These are phyloP conservation scores for Eucalyptus polybractea DNA, from an alignment of 345 rosid genomes.

Conservation along the genomic window DNA sequence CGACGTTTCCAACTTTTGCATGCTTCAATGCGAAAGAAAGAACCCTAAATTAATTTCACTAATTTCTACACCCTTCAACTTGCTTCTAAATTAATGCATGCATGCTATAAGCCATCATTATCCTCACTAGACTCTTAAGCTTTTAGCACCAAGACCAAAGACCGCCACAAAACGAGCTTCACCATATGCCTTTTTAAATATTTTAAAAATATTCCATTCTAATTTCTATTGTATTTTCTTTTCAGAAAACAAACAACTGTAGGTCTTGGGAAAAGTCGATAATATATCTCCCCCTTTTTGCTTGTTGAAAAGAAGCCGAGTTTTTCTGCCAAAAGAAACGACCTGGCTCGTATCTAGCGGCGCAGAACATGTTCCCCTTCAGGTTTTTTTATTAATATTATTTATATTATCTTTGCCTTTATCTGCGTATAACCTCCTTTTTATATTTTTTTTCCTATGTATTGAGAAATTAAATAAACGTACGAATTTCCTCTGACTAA, in stretches of 20 bases:
- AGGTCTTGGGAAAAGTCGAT: not conserved
- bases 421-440: not conserved
- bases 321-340: not conserved
- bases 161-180: not conserved
- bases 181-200: not conserved
- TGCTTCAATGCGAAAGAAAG: not conserved
- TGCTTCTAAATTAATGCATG: not conserved
- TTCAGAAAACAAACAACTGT: not conserved
- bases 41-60: not conserved
- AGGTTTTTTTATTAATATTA: not conserved
- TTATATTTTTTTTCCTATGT: not conserved
- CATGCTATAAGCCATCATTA: not conserved
- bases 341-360: not conserved
- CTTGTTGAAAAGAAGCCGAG: not conserved
- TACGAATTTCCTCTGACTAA: not conserved
- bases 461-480: not conserved
- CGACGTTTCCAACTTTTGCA: not conserved
- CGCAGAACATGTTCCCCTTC: not conserved
- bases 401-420: not conserved
- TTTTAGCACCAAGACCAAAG: not conserved
- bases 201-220: not conserved
- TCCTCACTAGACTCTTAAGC: not conserved
- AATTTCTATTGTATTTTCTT: not conserved
- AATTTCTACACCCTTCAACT: not conserved
- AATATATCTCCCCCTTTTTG: not conserved